Base-by-base conservation (phyloP, 2,329 filamentous ascomycete species). In the Ceratocystis papillata region DNA sequence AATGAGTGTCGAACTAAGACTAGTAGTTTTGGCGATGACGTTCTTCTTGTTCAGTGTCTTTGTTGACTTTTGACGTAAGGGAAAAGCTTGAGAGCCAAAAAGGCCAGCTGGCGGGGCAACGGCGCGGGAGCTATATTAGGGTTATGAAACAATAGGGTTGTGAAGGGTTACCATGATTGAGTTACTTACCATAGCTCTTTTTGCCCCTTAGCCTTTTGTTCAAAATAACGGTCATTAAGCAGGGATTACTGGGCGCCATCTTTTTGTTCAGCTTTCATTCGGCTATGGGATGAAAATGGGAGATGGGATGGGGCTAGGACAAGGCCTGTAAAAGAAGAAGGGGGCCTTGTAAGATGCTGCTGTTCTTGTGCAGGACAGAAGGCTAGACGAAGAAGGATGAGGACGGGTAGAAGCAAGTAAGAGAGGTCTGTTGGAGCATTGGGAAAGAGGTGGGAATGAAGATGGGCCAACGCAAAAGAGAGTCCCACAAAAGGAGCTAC, bases 41-140 rank as follows among this genome's bases (percentile, higher is more conserved):
- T 41, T 41, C 37, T 41, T 41, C 37, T 41, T 53, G 17, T 22
- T 25, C 48, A 5, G 48, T 57, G 22, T 33, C 25, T 55, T 50
- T 59, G 55, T 59, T 59, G 37, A 62, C 60, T 46, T 15, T 48
- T 62, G 45, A 25, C 15, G 37, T 15, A 46, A 33, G 37, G 33
- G 22, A 25, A 41, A 17, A 62, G 22, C 5, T 22, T 4, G 45
- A 37, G 28, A 59, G 3, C 5, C 8, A 22, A 59, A 57, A 37
- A 59, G 55, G 55, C 55, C 55, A 59, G 55, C 55, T 59, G 55
- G 55, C 55, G 55, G 55, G 55, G 55, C 55, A 59, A 59, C 55
- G 28, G 53, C 6, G 22, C 2, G 5, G 8, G 5, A n/a, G n/a
- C 5, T 48, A 22, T 28, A 10, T 30, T 55, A 55, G 50, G 50